Conservation (phyloP, 192 early-diverging fungal genomes). For the Kickxella alabastrina region DNA sequence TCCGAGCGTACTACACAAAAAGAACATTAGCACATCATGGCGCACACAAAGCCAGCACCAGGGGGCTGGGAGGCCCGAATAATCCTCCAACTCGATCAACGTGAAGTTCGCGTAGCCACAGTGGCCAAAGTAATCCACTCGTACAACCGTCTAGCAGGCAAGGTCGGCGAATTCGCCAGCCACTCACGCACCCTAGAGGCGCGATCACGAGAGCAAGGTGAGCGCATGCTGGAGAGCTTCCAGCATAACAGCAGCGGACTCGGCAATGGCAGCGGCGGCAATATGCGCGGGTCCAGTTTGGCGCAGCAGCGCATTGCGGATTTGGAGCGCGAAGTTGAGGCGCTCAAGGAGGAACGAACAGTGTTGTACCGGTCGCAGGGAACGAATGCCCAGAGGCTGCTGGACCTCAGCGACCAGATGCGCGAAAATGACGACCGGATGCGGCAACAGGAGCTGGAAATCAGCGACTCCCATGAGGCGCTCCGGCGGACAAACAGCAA, state of each 20-base stretch:
- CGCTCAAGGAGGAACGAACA: constrained; percentile 79
- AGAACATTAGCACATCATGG: no score
- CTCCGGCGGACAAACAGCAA: constrained; percentile 31
- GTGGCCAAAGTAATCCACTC: constrained; percentile 48
- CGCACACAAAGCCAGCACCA: constrained; percentile 8
- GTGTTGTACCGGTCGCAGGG: constrained; percentile 88
- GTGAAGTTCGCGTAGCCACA: constrained; percentile 44
- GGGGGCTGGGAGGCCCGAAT: constrained; percentile 42
- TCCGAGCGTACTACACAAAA: no score
- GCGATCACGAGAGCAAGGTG: constrained; percentile 41
- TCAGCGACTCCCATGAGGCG: constrained; percentile 34
- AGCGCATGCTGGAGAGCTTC: constrained; percentile 38
- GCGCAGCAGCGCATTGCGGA: constrained; percentile 65
- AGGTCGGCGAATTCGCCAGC: constrained; percentile 43
- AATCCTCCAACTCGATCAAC: constrained; percentile 43
- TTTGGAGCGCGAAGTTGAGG: constrained; percentile 69
- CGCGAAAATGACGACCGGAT: constrained; percentile 55
- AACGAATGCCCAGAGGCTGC: constrained; percentile 84
- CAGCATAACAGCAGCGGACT: constrained; percentile 18
- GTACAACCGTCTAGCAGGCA: constrained; percentile 39
- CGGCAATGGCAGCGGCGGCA: constrained; percentile 4
- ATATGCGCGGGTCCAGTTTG: constrained; percentile 27
- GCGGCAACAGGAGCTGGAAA: constrained; percentile 60
- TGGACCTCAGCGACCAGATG: constrained; percentile 79
- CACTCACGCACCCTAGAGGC: constrained; percentile 41